Percentiles rank a stretch among this genome's conserved stretches.
Evolutionary conservation across 1,139 yeast genomes (phyloP).

Genomic region (Scheffersomyces titani): DNA sequence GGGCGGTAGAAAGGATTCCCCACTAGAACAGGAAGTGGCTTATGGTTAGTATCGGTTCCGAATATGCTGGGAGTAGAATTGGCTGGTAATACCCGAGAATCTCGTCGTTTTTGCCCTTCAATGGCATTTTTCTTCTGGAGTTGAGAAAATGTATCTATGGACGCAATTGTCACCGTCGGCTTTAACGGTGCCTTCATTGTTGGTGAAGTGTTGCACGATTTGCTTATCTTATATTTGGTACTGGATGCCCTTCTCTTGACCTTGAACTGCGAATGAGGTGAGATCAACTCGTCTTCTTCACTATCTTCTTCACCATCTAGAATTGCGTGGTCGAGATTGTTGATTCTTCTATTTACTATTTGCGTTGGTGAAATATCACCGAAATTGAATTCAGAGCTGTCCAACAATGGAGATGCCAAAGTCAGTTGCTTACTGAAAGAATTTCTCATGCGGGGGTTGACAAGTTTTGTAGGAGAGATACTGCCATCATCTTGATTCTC

Average conservation of each 20-base stretch:
- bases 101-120: neutral
- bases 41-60: neutral
- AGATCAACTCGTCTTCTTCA: neutral
- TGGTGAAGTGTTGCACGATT: conserved; percentile 10
- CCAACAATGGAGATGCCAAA: conserved; percentile 21
- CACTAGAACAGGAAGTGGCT: neutral
- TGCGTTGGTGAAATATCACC: conserved; percentile 1
- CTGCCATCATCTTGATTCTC: conserved; percentile 3
- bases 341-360: neutral
- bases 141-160: conserved; percentile 19
- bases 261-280: neutral
- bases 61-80: neutral
- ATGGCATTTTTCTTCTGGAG: conserved; percentile 4
- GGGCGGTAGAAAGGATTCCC: neutral
- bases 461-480: neutral
- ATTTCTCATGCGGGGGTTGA: conserved; percentile 7
- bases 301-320: neutral
- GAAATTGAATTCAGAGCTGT: conserved; percentile 7
- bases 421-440: conserved; percentile 8
- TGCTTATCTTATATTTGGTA: conserved; percentile 1
- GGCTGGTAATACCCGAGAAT: neutral
- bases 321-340: neutral
- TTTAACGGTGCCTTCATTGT: conserved; percentile 15
- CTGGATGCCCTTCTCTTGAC: neutral
- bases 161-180: conserved; percentile 28